Evolutionary conservation across 768 basidiomycete genomes (phyloP).

Genomic region (Suillus bovinus): DNA sequence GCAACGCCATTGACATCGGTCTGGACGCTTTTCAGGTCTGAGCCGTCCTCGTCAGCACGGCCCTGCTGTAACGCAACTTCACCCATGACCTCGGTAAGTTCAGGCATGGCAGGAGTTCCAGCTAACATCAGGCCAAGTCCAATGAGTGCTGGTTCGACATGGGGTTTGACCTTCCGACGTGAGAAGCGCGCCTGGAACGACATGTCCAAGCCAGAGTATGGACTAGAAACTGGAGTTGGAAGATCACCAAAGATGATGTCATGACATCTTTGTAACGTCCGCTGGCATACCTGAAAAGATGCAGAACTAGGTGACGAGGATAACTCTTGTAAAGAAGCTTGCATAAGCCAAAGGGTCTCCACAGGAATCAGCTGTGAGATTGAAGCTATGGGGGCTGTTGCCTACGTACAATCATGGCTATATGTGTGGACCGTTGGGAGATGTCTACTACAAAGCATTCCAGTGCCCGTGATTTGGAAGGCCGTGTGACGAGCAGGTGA

Average conservation of each 20-base stretch:
- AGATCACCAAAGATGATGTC: conserved; percentile 95
- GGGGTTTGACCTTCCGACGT: conserved; percentile 68
- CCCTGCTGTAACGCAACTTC: conserved; percentile 91
- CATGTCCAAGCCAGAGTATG: conserved; percentile 63
- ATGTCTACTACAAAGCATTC: conserved; percentile 92
- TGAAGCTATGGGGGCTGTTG: conserved; percentile 20
- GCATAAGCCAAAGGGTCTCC: conserved; percentile 98
- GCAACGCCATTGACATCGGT: conserved; percentile 45
- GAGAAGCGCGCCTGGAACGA: conserved; percentile 49
- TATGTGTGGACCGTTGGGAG: conserved; percentile 89
- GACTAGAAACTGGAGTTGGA: conserved; percentile 61
- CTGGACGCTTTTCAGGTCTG: conserved; percentile 50
- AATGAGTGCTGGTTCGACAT: conserved; percentile 73
- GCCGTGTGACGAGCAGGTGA: conserved; percentile 91
- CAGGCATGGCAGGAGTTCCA: conserved; percentile 74
- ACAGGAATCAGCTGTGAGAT: conserved; percentile 8
- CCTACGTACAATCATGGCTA: conserved; percentile 87
- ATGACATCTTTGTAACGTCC: conserved; percentile 88
- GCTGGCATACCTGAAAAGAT: conserved; percentile 90
- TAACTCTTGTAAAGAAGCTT: conserved; percentile 88
- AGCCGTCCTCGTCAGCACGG: conserved; percentile 62
- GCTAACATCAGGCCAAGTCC: conserved; percentile 85
- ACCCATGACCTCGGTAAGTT: conserved; percentile 71
- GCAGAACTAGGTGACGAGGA: conserved; percentile 51
- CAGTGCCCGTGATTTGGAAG: conserved; percentile 87